A percentile compares a stretch with the other conserved stretches of the same genome.
phyloP scores from a whole-genome alignment of 805 yeast species.

The Saccharomycopsis fibuligera region DNA sequence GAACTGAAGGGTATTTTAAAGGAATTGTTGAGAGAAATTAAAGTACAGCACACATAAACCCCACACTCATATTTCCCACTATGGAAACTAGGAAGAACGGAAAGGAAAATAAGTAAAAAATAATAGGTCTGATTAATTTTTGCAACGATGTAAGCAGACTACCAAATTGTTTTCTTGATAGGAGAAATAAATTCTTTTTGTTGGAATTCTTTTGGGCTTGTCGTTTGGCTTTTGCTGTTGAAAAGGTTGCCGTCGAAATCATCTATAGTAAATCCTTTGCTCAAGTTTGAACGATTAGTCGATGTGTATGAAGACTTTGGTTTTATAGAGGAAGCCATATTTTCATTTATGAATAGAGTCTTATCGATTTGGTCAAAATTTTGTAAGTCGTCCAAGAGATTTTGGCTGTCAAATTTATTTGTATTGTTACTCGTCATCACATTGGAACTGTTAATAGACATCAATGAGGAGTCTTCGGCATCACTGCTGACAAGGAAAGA shows the following conservation, averaged over 20 bases:
- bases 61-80: too few species aligned
- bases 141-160: too few species aligned
- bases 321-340: background rate
- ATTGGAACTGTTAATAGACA: slow-evolving; percentile 9
- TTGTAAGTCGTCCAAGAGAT: slow-evolving; percentile 19
- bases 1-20: too few species aligned
- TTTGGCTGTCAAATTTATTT: slow-evolving; percentile 8
- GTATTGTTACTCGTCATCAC: background rate
- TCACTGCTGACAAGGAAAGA: slow-evolving; percentile 20
- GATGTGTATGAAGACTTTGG: background rate
- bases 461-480: slow-evolving; percentile 20
- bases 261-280: slow-evolving; percentile 10
- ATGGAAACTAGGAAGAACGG: too few species aligned
- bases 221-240: background rate
- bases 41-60: too few species aligned
- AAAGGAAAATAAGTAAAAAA: too few species aligned
- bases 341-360: slow-evolving; percentile 4
- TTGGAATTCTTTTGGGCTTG: too few species aligned
- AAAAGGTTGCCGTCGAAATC: background rate
- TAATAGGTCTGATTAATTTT: too few species aligned
- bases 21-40: too few species aligned
- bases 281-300: slow-evolving; percentile 6
- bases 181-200: too few species aligned
- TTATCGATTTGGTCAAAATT: slow-evolving; percentile 21
- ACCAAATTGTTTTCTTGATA: too few species aligned